Percentiles rank a stretch among this genome's conserved stretches.
These are phyloP conservation scores for Strobilomyces confusus DNA, from an alignment of 768 basidiomycete genomes.

Conservation along the genomic window DNA sequence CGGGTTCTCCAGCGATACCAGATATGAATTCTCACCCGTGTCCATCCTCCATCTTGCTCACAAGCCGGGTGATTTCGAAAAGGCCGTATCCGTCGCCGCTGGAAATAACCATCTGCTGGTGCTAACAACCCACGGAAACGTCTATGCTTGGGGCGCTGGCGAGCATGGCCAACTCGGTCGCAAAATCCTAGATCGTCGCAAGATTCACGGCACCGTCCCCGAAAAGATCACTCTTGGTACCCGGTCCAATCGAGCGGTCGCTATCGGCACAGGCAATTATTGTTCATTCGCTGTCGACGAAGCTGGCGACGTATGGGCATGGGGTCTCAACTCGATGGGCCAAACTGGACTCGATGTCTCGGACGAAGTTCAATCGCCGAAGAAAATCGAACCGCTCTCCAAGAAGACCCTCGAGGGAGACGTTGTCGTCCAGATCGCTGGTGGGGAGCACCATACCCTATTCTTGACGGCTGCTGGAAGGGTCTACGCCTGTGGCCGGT, in stretches of 20 bases:
- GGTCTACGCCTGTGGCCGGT: slow-evolving; percentile 84
- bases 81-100: slow-evolving; percentile 69
- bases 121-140: slow-evolving; percentile 80
- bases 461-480: slow-evolving; percentile 83
- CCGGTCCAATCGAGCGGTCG: slow-evolving; percentile 60
- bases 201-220: slow-evolving; percentile 85
- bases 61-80: slow-evolving; percentile 63
- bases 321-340: slow-evolving; percentile 94
- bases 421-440: slow-evolving; percentile 66
- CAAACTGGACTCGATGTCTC: slow-evolving; percentile 61
- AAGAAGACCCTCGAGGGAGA: slow-evolving; percentile 57
- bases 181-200: slow-evolving; percentile 82
- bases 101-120: slow-evolving; percentile 90
- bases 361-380: slow-evolving; percentile 58
- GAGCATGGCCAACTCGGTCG: slow-evolving; percentile 91
- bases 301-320: slow-evolving; percentile 81
- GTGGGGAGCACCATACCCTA: slow-evolving; percentile 86
- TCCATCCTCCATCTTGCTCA: slow-evolving; percentile 55
- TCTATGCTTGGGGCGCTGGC: slow-evolving; percentile 89
- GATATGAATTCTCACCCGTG: slow-evolving; percentile 64
- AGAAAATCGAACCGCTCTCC: slow-evolving; percentile 60
- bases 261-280: slow-evolving; percentile 76
- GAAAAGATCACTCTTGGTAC: slow-evolving; percentile 77
- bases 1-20: slow-evolving; percentile 70
- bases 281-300: slow-evolving; percentile 91